phyloP scores from a whole-genome alignment of 2,329 filamentous ascomycete species.

The Botryotinia convoluta region DNA sequence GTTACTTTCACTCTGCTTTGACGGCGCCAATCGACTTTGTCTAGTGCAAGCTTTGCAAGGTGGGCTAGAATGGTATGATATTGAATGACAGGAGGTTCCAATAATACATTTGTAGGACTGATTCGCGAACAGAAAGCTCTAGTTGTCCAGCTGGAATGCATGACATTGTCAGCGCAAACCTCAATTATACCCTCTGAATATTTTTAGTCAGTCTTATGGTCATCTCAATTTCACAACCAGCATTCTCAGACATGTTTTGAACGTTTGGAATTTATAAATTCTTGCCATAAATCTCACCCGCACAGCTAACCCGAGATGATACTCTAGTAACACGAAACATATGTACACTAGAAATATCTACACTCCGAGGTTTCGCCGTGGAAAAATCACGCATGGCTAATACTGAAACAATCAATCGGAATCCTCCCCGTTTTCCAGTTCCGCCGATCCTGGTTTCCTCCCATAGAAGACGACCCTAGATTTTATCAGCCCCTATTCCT shows the following conservation, averaged over 20 bases:
- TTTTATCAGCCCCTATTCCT: background rate
- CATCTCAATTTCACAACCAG: background rate
- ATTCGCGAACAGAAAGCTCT: background rate
- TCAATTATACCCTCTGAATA: background rate
- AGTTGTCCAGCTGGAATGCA: background rate
- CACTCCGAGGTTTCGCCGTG: background rate
- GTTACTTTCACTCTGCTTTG: background rate
- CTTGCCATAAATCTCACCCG: background rate
- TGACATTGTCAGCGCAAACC: background rate
- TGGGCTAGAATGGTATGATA: background rate
- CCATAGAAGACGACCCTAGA: slow-evolving; percentile 14
- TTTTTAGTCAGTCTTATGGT: background rate
- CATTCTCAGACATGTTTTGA: background rate
- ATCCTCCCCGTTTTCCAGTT: too few species aligned
- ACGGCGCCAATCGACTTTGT: background rate
- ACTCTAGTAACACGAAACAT: background rate
- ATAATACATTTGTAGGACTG: too few species aligned
- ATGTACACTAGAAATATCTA: background rate
- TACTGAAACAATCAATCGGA: background rate
- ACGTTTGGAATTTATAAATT: background rate
- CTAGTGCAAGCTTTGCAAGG: background rate
- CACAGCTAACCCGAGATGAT: too few species aligned
- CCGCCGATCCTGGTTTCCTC: background rate
- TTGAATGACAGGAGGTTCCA: background rate
- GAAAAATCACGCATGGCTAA: background rate